A percentile compares a stretch with the other conserved stretches of the same genome.
These are phyloP conservation scores for Arachis hypogaea DNA, from an alignment of 306 rosid genomes.

Conservation along the genomic window DNA sequence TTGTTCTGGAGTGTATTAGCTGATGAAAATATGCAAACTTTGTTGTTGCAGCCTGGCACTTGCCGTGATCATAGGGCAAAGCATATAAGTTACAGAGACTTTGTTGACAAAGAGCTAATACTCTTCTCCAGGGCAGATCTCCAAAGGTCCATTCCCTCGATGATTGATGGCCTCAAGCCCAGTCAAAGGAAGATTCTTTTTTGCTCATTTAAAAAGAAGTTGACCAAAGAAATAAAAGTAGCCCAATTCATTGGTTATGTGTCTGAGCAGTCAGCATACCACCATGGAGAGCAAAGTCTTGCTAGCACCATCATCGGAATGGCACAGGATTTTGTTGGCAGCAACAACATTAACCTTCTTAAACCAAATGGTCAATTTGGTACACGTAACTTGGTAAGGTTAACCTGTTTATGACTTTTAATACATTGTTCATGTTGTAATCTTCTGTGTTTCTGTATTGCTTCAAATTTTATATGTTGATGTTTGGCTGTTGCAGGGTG, in stretches of 20 bases:
- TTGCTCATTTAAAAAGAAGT: constrained; percentile 85
- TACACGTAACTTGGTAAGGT: constrained; percentile 78
- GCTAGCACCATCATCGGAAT: constrained; percentile 84
- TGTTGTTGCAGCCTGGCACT: constrained; percentile 79
- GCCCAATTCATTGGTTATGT: constrained; percentile 94
- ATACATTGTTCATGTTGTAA: not conserved
- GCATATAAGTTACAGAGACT: constrained; percentile 82
- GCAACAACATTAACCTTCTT: constrained; percentile 88
- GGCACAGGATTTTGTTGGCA: constrained; percentile 97
- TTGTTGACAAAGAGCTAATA: constrained; percentile 92
- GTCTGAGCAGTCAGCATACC: constrained; percentile 90
- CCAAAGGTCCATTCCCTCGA: constrained; percentile 90
- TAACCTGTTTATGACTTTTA: not conserved
- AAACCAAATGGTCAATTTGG: constrained; percentile 96
- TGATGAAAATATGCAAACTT: constrained; percentile 7
- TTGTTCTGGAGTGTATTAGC: not conserved
- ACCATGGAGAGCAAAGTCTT: constrained; percentile 96
- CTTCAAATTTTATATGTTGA: not conserved
- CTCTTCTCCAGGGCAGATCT: constrained; percentile 89
- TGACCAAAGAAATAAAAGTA: constrained; percentile 84
- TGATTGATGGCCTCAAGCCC: constrained; percentile 98
- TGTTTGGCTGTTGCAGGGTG: constrained; percentile 58
- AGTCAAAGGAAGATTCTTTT: constrained; percentile 92
- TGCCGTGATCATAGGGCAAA: constrained; percentile 67
- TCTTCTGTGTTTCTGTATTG: not conserved